Percentiles rank a stretch among this genome's conserved stretches.
These are phyloP conservation scores for Oryza brachyantha DNA, from an alignment of 176 grass and related monocot species.

Conservation along the genomic window DNA sequence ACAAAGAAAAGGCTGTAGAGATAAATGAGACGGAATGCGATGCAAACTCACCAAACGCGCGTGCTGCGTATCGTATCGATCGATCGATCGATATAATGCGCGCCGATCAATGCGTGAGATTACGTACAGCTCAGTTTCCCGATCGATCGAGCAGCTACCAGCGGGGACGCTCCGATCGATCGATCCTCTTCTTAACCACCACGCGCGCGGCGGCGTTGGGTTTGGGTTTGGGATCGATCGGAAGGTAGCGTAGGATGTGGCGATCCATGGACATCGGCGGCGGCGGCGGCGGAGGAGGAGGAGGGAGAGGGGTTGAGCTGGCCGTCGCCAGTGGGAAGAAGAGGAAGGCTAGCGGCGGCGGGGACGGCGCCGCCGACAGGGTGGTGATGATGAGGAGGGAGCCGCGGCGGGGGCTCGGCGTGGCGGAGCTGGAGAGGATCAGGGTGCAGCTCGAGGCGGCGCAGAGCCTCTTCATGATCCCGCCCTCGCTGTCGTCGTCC, in stretches of 20 bases:
- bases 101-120: neutral
- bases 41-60: neutral
- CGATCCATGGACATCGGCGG: neutral
- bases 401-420: constrained; percentile 40
- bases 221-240: too few relatives aligned
- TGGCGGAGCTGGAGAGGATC: constrained; percentile 47
- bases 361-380: neutral
- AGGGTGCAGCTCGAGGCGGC: constrained; percentile 44
- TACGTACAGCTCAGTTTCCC: neutral
- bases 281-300: too few relatives aligned
- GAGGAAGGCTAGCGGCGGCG: neutral
- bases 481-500: neutral
- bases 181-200: neutral
- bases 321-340: constrained; percentile 11
- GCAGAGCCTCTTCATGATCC: constrained; percentile 32
- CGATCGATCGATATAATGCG: neutral
- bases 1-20: neutral
- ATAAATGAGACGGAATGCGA: neutral
- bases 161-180: too few relatives aligned
- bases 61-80: too few relatives aligned
- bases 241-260: neutral
- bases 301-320: too few relatives aligned
- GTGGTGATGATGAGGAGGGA: constrained; percentile 23
- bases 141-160: neutral
- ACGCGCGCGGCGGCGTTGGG: too few relatives aligned